Percentiles rank a stretch among this genome's conserved stretches.
phyloP scores from a whole-genome alignment of 1,139 yeast species.

The Spathaspora sp. region DNA sequence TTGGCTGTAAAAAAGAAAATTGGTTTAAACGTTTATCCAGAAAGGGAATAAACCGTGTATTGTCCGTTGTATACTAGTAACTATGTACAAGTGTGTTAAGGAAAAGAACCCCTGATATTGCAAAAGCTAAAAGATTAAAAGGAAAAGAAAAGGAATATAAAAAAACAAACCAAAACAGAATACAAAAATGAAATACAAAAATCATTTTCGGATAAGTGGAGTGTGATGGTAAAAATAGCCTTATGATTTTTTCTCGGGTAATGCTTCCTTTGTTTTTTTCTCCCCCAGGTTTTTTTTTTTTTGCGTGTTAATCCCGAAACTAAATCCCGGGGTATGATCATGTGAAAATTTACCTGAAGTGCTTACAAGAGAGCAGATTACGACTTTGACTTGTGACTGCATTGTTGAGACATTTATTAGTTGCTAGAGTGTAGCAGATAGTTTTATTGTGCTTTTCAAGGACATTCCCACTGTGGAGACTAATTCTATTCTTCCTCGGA shows the following conservation, averaged over 20 bases:
- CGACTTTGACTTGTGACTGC: background rate
- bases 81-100: background rate
- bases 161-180: background rate
- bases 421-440: too few species aligned
- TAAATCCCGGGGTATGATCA: background rate
- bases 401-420: background rate
- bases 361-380: background rate
- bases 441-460: background rate
- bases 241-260: background rate
- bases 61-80: background rate
- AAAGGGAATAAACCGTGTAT: background rate
- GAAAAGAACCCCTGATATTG: too few species aligned
- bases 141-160: background rate
- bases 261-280: background rate
- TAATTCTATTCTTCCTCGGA: background rate
- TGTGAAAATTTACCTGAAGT: background rate
- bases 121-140: too few species aligned
- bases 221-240: background rate
- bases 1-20: background rate
- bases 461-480: background rate
- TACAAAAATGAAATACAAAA: too few species aligned
- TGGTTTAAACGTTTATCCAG: background rate
- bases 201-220: slow-evolving; percentile 1
- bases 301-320: background rate
- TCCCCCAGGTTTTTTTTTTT: background rate